A percentile compares a stretch with the other conserved stretches of the same genome.
phyloP scores from a whole-genome alignment of 2,329 filamentous ascomycete genomes.

The Chrysoporthe austroafricana region DNA sequence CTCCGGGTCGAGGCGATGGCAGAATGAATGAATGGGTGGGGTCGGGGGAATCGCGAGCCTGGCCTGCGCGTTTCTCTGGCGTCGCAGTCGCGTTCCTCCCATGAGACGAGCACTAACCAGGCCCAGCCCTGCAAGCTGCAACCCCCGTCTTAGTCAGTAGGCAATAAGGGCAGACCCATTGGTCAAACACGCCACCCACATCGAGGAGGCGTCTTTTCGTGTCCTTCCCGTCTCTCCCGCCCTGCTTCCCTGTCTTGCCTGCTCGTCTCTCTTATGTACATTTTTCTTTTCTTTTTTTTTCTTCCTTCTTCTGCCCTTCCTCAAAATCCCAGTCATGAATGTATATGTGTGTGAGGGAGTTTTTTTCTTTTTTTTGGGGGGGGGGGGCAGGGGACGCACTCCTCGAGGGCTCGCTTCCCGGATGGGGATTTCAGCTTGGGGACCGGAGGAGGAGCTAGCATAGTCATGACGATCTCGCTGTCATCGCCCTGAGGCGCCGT shows the following conservation, averaged over 20 bases:
- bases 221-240: too few relatives aligned
- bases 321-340: too few relatives aligned
- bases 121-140: not conserved
- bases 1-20: slow-evolving; percentile 9
- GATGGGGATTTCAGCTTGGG: not conserved
- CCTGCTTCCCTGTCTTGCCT: too few relatives aligned
- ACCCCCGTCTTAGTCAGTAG: slow-evolving; percentile 19
- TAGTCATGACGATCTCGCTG: not conserved
- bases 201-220: too few relatives aligned
- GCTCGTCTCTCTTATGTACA: too few relatives aligned
- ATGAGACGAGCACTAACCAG: too few relatives aligned
- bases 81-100: slow-evolving; percentile 25
- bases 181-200: not conserved
- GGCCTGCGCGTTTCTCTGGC: slow-evolving; percentile 20
- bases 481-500: not conserved
- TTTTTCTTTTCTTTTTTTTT: not conserved
- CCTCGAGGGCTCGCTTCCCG: not conserved
- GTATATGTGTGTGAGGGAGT: too few relatives aligned
- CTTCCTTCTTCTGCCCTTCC: not conserved
- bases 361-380: not conserved
- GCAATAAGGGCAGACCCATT: not conserved
- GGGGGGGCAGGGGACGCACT: not conserved
- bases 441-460: not conserved
- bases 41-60: slow-evolving; percentile 22
- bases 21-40: slow-evolving; percentile 20